A percentile compares a stretch with the other conserved stretches of the same genome.
These are phyloP conservation scores for Irpex lacteus DNA, from an alignment of 1,284 basidiomycete species.

Conservation along the genomic window DNA sequence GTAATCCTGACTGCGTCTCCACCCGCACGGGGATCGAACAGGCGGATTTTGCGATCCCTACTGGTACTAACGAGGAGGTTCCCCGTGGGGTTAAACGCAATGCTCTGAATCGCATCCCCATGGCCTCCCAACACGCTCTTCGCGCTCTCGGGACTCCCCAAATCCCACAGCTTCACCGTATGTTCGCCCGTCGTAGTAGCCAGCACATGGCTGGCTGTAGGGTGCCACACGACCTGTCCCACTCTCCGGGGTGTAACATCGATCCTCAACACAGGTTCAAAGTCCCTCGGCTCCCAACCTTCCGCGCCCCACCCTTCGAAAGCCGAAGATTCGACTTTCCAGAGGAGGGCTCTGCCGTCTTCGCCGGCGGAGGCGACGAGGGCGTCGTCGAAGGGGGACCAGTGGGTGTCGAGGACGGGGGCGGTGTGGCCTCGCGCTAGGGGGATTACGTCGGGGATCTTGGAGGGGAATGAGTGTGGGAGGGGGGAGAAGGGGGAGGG, in stretches of 20 bases:
- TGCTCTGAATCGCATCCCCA: slow-evolving; percentile 84
- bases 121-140: slow-evolving; percentile 72
- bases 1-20: slow-evolving; percentile 76
- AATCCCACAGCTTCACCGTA: slow-evolving; percentile 90
- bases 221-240: slow-evolving; percentile 94
- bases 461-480: slow-evolving; percentile 59
- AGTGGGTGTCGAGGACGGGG: slow-evolving; percentile 93
- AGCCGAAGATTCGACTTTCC: slow-evolving; percentile 70
- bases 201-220: slow-evolving; percentile 85
- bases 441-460: slow-evolving; percentile 91
- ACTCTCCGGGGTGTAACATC: slow-evolving; percentile 77
- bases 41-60: slow-evolving; percentile 87
- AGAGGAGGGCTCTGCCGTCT: slow-evolving; percentile 91
- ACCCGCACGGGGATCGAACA: slow-evolving; percentile 87
- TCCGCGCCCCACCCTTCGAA: slow-evolving; percentile 91
- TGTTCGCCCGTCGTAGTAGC: slow-evolving; percentile 89
- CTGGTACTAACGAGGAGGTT: slow-evolving; percentile 78
- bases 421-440: slow-evolving; percentile 86
- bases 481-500: slow-evolving; percentile 69
- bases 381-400: slow-evolving; percentile 92
- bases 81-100: slow-evolving; percentile 85
- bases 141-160: slow-evolving; percentile 66
- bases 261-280: slow-evolving; percentile 78
- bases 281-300: slow-evolving; percentile 78
- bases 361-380: slow-evolving; percentile 90